Conservation (phyloP, 192 early-diverging fungal genomes). For the Coemansia sp. region DNA sequence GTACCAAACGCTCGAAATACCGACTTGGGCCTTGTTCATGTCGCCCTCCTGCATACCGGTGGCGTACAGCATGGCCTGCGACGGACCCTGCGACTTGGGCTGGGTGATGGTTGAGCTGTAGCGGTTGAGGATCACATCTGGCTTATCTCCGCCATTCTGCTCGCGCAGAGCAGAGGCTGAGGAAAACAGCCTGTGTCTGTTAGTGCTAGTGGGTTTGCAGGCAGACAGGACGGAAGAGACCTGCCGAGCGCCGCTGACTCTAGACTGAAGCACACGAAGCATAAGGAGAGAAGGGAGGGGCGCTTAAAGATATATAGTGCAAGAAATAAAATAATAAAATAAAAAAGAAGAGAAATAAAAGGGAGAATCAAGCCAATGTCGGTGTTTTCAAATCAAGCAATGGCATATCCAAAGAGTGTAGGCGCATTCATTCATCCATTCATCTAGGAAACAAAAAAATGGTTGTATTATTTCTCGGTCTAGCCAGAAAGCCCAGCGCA, state of each 20-base stretch:
- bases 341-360: background rate
- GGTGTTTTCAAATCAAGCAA: no score
- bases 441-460: no score
- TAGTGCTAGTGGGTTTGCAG: no score
- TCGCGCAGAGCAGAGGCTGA: conserved; percentile 6
- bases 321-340: background rate
- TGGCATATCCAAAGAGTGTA: no score
- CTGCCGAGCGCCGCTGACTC: background rate
- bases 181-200: conserved; percentile 3
- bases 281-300: no score
- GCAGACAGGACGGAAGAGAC: no score
- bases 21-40: conserved; percentile 88
- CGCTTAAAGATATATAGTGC: background rate
- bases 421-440: no score
- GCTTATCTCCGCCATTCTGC: conserved; percentile 7
- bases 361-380: no score
- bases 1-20: conserved; percentile 97
- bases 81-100: conserved; percentile 90
- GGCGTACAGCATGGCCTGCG: conserved; percentile 98
- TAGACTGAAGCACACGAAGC: conserved; percentile 24
- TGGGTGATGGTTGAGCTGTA: conserved; percentile 87
- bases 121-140: conserved; percentile 63
- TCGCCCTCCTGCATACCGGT: conserved; percentile 83
- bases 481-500: no score
- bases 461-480: no score